A percentile compares a stretch with the other conserved stretches of the same genome.
Conservation (phyloP, 78 protist species). For the Neovahlkampfia damariscottae region DNA sequence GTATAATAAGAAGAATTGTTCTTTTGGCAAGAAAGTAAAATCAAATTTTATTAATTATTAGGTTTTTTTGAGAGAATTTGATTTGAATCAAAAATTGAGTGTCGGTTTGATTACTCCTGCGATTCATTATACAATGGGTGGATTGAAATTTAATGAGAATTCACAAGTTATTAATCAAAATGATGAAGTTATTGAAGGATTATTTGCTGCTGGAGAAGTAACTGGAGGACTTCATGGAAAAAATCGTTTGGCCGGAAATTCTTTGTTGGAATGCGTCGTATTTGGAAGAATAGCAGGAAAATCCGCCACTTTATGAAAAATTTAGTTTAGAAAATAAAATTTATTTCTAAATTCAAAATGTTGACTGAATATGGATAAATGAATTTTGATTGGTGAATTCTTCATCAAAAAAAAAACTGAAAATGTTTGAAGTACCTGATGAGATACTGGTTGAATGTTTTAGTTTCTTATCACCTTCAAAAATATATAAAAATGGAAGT, state of each 20-base stretch:
- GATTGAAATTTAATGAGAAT: constrained; percentile 14
- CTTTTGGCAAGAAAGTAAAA: not conserved
- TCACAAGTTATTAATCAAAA: constrained; percentile 11
- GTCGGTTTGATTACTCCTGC: constrained; percentile 47
- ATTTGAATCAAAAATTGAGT: not conserved
- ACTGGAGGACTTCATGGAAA: constrained; percentile 77
- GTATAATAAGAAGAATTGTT: constrained; percentile 11
- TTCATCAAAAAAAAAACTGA: too few relatives aligned
- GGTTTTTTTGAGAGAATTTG: constrained; percentile 13
- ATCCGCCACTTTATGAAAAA: too few relatives aligned
- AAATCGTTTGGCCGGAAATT: constrained; percentile 72
- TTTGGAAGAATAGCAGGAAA: constrained; percentile 53
- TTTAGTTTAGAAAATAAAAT: too few relatives aligned
- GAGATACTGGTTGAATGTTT: too few relatives aligned
- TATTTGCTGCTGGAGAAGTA: constrained; percentile 73
- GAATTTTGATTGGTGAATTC: too few relatives aligned
- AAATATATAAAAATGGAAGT: too few relatives aligned
- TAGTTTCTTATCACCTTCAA: too few relatives aligned
- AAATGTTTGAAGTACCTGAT: too few relatives aligned
- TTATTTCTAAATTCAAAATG: too few relatives aligned
- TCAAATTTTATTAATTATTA: constrained; percentile 34
- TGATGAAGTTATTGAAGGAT: constrained; percentile 18
- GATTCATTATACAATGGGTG: constrained; percentile 75
- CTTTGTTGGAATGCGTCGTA: constrained; percentile 69
- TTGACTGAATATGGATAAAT: too few relatives aligned